Evolutionary conservation across 352 stramenopile genomes (phyloP).

Genomic region (Phytophthora aleatoria): DNA sequence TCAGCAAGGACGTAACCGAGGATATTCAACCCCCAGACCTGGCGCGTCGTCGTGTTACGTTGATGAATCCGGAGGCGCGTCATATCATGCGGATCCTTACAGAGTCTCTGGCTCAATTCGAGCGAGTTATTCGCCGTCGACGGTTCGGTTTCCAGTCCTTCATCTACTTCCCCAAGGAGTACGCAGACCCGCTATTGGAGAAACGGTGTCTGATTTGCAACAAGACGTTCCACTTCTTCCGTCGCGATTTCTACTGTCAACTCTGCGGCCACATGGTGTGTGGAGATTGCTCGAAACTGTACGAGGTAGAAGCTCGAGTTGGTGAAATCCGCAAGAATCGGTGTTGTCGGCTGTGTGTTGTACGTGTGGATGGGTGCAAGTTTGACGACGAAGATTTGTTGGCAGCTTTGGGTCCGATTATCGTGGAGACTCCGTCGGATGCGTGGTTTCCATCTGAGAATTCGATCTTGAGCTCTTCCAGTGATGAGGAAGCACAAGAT

Average conservation of each 20-base stretch:
- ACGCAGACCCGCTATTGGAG: slow-evolving; percentile 30
- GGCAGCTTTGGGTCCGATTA: slow-evolving; percentile 41
- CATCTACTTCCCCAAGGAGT: slow-evolving; percentile 58
- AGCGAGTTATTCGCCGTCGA: slow-evolving; percentile 61
- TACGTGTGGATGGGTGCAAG: slow-evolving; percentile 53
- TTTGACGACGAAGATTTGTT: slow-evolving; percentile 62
- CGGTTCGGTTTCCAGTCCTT: slow-evolving; percentile 75
- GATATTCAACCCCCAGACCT: slow-evolving; percentile 37
- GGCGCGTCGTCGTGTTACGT: slow-evolving; percentile 31
- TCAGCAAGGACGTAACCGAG: slow-evolving; percentile 13
- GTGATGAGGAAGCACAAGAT: slow-evolving; percentile 10
- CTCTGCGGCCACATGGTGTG: slow-evolving; percentile 61
- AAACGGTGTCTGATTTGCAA: slow-evolving; percentile 53
- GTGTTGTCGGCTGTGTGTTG: slow-evolving; percentile 53
- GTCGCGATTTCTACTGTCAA: slow-evolving; percentile 57
- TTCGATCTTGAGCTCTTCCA: slow-evolving; percentile 12
- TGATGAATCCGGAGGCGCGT: slow-evolving; percentile 57
- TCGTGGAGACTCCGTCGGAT: slow-evolving; percentile 46
- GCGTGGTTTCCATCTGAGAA: slow-evolving; percentile 33
- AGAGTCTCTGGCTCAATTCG: slow-evolving; percentile 55
- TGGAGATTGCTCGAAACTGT: slow-evolving; percentile 47
- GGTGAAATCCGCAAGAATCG: slow-evolving; percentile 54
- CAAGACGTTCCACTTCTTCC: slow-evolving; percentile 56
- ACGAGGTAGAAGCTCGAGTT: slow-evolving; percentile 55
- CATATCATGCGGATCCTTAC: slow-evolving; percentile 51